Conservation (phyloP, 805 yeast genomes). For the Pichia thaimueangensis region DNA sequence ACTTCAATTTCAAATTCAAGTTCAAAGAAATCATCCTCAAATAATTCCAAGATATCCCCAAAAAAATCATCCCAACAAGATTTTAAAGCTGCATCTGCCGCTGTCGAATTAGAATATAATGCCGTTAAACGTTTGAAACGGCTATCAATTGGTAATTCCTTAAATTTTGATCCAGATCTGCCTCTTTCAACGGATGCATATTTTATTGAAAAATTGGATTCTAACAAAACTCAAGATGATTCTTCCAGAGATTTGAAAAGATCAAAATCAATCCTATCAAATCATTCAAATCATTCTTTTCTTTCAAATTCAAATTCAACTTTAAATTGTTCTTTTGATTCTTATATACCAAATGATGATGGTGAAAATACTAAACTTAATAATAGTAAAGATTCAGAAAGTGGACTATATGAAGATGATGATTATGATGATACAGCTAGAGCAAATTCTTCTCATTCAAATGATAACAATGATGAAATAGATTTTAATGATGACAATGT, state of each 20-base stretch:
- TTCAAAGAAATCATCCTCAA: no score
- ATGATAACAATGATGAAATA: constrained; percentile 14
- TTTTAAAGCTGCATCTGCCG: constrained; percentile 60
- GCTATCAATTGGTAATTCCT: constrained; percentile 58
- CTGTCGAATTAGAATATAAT: constrained; percentile 67
- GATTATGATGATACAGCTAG: not conserved
- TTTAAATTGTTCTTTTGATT: not conserved
- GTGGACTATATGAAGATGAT: not conserved
- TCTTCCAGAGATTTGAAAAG: constrained; percentile 2
- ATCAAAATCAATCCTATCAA: constrained; percentile 11
- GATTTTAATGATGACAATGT: constrained; percentile 20
- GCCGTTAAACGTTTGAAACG: constrained; percentile 70
- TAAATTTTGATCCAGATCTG: constrained; percentile 65
- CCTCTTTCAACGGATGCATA: constrained; percentile 30
- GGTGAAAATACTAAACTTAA: not conserved
- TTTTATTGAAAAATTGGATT: not conserved
- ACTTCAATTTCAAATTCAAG: no score
- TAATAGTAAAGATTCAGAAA: not conserved
- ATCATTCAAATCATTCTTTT: not conserved
- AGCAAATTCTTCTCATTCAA: not conserved
- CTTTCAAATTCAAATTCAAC: not conserved
- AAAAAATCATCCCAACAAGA: constrained; percentile 31
- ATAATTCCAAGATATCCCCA: constrained; percentile 1
- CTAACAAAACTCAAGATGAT: not conserved
- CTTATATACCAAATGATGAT: constrained; percentile 1